A percentile compares a stretch with the other conserved stretches of the same genome.
These are phyloP conservation scores for Cladosporium sp. DNA, from an alignment of 2,329 filamentous ascomycete genomes.

Conservation along the genomic window DNA sequence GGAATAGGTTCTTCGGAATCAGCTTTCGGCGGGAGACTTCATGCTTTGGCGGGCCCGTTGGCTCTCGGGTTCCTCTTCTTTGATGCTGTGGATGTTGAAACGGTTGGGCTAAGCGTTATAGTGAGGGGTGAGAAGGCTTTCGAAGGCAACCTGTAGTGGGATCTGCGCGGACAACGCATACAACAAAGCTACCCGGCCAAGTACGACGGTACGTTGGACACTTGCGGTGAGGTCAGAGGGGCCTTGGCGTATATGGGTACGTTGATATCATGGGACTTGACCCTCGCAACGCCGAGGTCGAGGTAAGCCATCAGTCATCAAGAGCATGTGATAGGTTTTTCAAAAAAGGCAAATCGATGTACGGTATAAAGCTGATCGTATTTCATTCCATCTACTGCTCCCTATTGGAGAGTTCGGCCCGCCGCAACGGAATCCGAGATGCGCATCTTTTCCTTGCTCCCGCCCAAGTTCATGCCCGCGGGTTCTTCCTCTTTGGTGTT, in stretches of 20 bases:
- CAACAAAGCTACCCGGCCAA: not conserved
- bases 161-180: slow-evolving; percentile 17
- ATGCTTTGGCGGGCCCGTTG: slow-evolving; percentile 3
- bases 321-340: not conserved
- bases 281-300: not conserved
- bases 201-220: not conserved
- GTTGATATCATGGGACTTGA: slow-evolving; percentile 5
- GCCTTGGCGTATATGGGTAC: slow-evolving; percentile 10
- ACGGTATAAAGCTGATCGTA: slow-evolving; percentile 11
- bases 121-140: not conserved
- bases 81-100: not conserved
- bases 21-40: slow-evolving; percentile 19
- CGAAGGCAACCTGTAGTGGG: not conserved
- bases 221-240: slow-evolving; percentile 19
- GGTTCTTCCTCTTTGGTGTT: slow-evolving; percentile 1
- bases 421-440: slow-evolving; percentile 10
- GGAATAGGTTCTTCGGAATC: slow-evolving; percentile 5
- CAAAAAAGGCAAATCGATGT: not conserved
- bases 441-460: not conserved
- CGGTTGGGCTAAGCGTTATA: slow-evolving; percentile 3
- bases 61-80: not conserved
- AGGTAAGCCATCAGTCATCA: not conserved
- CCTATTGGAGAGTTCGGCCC: not conserved
- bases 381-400: slow-evolving; percentile 14
- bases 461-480: not conserved